Evolutionary conservation across 73 alveolate species (phyloP).

Genomic region (Loxodes magnus): DNA sequence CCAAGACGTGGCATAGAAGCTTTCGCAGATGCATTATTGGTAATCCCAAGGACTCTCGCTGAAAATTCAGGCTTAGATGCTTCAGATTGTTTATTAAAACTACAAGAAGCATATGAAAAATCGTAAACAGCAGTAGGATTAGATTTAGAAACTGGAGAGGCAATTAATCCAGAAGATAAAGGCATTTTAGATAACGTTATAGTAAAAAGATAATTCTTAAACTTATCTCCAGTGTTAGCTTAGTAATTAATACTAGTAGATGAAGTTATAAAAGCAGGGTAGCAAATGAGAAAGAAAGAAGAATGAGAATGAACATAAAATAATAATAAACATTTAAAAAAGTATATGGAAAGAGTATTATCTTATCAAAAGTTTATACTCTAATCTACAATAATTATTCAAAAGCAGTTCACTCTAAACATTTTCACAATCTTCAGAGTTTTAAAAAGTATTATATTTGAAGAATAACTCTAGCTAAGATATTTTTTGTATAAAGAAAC

Average conservation of each 20-base stretch:
- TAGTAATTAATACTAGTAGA: slow-evolving; percentile 94
- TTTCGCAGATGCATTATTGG: slow-evolving; percentile 89
- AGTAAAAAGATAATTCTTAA: slow-evolving; percentile 85
- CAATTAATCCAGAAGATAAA: slow-evolving; percentile 57
- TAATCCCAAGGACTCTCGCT: slow-evolving; percentile 89
- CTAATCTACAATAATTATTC: too few relatives aligned
- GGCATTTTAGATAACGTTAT: slow-evolving; percentile 89
- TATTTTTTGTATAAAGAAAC: too few relatives aligned
- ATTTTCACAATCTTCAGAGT: too few relatives aligned
- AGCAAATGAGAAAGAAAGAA: slow-evolving; percentile 67
- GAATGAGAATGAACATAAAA: too few relatives aligned
- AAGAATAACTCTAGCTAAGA: too few relatives aligned
- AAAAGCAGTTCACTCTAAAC: too few relatives aligned
- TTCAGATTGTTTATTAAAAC: slow-evolving; percentile 27
- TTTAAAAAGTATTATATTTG: too few relatives aligned
- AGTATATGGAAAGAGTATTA: too few relatives aligned
- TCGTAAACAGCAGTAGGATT: slow-evolving; percentile 20
- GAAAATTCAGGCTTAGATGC: slow-evolving; percentile 92
- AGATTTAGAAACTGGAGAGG: slow-evolving; percentile 32
- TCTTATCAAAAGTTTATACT: too few relatives aligned
- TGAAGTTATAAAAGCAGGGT: slow-evolving; percentile 97
- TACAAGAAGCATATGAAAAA: neutral
- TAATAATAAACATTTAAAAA: too few relatives aligned
- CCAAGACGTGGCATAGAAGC: slow-evolving; percentile 78
- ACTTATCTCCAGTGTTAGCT: slow-evolving; percentile 90